phyloP scores from a whole-genome alignment of 306 rosid species.

The Malus orientalis region DNA sequence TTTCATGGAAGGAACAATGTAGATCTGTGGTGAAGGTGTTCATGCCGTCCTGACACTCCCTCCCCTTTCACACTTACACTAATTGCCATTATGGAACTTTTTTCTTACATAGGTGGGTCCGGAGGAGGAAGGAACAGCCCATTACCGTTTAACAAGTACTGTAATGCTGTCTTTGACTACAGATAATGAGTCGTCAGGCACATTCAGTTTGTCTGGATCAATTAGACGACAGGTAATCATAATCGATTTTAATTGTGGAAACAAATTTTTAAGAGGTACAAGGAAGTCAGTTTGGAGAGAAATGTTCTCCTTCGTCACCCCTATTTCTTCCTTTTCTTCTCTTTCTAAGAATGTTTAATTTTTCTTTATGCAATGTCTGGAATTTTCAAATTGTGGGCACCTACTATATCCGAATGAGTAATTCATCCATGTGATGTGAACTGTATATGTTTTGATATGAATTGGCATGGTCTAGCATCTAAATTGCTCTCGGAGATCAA shows the following conservation, averaged over 20 bases:
- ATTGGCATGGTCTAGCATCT: background rate
- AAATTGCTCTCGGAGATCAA: background rate
- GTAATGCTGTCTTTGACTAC: conserved; percentile 91
- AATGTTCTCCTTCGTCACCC: no score
- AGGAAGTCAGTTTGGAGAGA: no score
- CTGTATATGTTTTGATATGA: background rate
- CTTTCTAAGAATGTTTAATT: no score
- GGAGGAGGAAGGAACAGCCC: conserved; percentile 72
- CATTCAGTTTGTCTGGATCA: conserved; percentile 88
- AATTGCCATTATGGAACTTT: background rate
- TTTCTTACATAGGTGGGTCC: conserved; percentile 60
- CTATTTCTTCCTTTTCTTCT: no score
- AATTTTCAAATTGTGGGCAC: no score
- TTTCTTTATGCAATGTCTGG: no score
- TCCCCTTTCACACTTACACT: background rate
- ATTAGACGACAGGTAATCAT: conserved; percentile 76
- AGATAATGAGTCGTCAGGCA: conserved; percentile 70
- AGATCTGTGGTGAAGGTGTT: background rate
- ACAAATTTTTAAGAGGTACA: background rate
- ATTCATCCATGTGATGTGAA: background rate
- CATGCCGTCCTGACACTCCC: background rate
- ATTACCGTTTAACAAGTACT: conserved; percentile 82
- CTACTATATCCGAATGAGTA: background rate
- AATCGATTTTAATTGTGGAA: background rate
- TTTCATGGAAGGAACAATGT: background rate